phyloP scores from a whole-genome alignment of 1,284 basidiomycete genomes.

The Lentinus polychrous region DNA sequence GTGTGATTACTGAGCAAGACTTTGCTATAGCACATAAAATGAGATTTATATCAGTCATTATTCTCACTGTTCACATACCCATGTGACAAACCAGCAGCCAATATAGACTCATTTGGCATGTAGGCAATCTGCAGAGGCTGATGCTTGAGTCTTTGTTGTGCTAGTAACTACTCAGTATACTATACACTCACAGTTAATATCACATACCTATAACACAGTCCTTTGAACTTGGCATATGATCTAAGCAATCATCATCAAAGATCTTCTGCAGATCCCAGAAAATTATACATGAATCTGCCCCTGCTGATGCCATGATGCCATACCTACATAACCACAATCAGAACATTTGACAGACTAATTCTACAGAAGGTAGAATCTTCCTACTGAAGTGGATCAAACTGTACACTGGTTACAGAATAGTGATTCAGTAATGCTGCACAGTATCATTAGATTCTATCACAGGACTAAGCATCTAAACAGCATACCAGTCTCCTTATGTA shows the following conservation, averaged over 20 bases:
- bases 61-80: background rate
- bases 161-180: too few relatives aligned
- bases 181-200: too few relatives aligned
- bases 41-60: background rate
- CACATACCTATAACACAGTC: background rate
- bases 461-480: too few relatives aligned
- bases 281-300: conserved; percentile 10
- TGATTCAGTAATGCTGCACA: too few relatives aligned
- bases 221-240: too few relatives aligned
- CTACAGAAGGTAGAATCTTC: too few relatives aligned
- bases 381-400: conserved; percentile 19
- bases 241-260: too few relatives aligned
- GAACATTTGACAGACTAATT: too few relatives aligned
- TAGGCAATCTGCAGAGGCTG: background rate
- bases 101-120: background rate
- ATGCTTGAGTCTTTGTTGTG: too few relatives aligned
- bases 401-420: conserved; percentile 19
- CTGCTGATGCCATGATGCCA: conserved; percentile 16
- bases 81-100: background rate
- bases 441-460: too few relatives aligned
- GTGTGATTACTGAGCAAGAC: background rate
- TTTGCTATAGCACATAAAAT: background rate
- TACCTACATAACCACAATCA: conserved; percentile 9
- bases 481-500: too few relatives aligned
- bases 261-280: background rate